phyloP scores from a whole-genome alignment of 2,329 filamentous ascomycete species.

The Aspergillus aculeatinus region DNA sequence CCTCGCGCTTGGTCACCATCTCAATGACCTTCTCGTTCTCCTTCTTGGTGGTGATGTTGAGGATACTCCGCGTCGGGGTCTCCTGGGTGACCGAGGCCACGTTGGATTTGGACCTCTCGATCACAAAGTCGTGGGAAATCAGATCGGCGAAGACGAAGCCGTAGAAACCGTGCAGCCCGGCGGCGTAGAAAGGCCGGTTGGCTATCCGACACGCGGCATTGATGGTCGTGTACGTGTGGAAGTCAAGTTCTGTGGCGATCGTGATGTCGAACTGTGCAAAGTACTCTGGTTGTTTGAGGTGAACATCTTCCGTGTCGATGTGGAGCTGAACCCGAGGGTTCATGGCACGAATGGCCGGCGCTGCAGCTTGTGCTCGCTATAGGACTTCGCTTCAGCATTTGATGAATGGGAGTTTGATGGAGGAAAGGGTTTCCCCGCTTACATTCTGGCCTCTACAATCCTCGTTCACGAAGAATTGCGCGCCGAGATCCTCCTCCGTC shows the following conservation, averaged over 20 bases:
- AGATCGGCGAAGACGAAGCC: constrained; percentile 95
- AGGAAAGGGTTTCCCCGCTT: constrained; percentile 19
- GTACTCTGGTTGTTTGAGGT: constrained; percentile 68
- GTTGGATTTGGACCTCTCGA: constrained; percentile 82
- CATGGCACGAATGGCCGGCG: constrained; percentile 74
- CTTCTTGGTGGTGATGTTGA: constrained; percentile 68
- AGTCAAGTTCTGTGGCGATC: constrained; percentile 84
- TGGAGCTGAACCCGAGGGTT: constrained; percentile 83
- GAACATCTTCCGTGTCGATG: constrained; percentile 67
- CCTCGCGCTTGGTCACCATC: constrained; percentile 85
- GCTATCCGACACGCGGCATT: constrained; percentile 83
- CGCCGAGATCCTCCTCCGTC: constrained; percentile 74
- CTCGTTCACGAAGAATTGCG: constrained; percentile 78
- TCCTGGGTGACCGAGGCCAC: constrained; percentile 64
- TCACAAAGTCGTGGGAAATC: constrained; percentile 83
- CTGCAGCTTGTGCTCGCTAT: constrained; percentile 75
- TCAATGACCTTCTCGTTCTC: constrained; percentile 74
- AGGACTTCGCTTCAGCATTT: constrained; percentile 9
- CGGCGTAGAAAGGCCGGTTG: constrained; percentile 81
- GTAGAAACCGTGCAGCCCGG: constrained; percentile 83
- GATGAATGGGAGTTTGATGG: not conserved
- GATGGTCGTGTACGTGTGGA: constrained; percentile 71
- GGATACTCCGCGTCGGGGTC: constrained; percentile 72
- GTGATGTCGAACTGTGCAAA: constrained; percentile 79
- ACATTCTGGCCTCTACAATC: constrained; percentile 72